Evolutionary conservation across 805 yeast species (phyloP).

Genomic region (Candida maltosa): DNA sequence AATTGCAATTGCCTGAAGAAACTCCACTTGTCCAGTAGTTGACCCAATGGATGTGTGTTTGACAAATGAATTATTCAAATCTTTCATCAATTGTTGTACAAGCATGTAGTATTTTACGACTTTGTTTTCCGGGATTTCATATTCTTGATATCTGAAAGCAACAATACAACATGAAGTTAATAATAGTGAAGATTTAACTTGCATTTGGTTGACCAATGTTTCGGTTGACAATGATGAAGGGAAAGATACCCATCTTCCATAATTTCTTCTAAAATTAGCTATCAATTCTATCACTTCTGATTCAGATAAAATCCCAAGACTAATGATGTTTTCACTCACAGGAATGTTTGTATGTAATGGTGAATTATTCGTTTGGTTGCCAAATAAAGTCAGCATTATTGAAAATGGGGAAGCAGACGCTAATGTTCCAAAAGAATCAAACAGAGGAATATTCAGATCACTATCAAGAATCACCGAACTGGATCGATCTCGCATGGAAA

Average conservation of each 20-base stretch:
- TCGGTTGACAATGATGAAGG: constrained; percentile 51
- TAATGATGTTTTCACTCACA: background rate
- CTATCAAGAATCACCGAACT: background rate
- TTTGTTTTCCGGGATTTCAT: constrained; percentile 22
- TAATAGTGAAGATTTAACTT: constrained; percentile 56
- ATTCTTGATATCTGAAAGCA: constrained; percentile 49
- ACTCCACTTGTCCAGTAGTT: constrained; percentile 43
- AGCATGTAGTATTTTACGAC: constrained; percentile 39
- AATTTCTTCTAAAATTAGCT: constrained; percentile 59
- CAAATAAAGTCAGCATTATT: constrained; percentile 31
- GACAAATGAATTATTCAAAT: constrained; percentile 44
- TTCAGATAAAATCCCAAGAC: constrained; percentile 43
- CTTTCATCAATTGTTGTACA: constrained; percentile 45
- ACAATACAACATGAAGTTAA: constrained; percentile 64
- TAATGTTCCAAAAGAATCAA: constrained; percentile 13
- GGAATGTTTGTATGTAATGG: background rate
- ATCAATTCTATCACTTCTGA: constrained; percentile 49
- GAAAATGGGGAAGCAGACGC: constrained; percentile 43
- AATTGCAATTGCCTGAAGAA: constrained; percentile 65
- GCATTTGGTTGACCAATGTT: constrained; percentile 46
- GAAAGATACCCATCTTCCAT: constrained; percentile 76
- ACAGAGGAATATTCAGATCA: constrained; percentile 2
- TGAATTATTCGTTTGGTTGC: background rate
- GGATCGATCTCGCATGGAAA: constrained; percentile 16
- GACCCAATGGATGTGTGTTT: constrained; percentile 22